These are phyloP conservation scores for Calonectria ilicicola DNA, from an alignment of 2,329 filamentous ascomycete genomes.

Conservation along the genomic window DNA sequence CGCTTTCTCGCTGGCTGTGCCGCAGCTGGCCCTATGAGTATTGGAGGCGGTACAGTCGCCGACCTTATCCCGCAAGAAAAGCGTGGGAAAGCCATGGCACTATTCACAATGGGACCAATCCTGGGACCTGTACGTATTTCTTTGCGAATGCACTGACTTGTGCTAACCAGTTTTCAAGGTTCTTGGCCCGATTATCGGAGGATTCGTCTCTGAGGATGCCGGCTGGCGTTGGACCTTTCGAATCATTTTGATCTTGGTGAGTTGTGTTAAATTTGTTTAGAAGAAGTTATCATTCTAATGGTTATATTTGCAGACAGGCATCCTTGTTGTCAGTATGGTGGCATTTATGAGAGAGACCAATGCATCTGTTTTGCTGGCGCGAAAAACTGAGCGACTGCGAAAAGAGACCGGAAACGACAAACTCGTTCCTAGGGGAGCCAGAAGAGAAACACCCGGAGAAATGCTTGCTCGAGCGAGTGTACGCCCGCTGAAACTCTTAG, in stretches of 20 bases:
- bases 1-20: slow-evolving; percentile 1
- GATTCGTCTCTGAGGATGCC: slow-evolving; percentile 4
- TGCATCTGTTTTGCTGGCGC: not conserved
- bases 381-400: not conserved
- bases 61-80: slow-evolving; percentile 8
- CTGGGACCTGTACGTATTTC: not conserved
- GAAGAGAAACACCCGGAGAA: slow-evolving; percentile 23
- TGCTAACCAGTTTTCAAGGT: not conserved
- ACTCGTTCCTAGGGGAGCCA: slow-evolving; percentile 5
- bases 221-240: slow-evolving; percentile 15
- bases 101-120: slow-evolving; percentile 3
- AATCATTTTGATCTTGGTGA: slow-evolving; percentile 11
- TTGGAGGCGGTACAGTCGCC: slow-evolving; percentile 8
- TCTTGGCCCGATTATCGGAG: slow-evolving; percentile 3
- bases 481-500: slow-evolving; percentile 59
- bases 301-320: not conserved
- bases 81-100: slow-evolving; percentile 2
- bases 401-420: slow-evolving; percentile 18
- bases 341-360: slow-evolving; percentile 38
- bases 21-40: slow-evolving; percentile 1
- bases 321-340: not conserved
- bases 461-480: slow-evolving; percentile 47
- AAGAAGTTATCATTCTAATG: not conserved
- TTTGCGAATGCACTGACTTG: not conserved
- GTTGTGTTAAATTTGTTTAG: not conserved